Evolutionary conservation across 345 rosid genomes (phyloP).

Genomic region (Aegle marmelos): DNA sequence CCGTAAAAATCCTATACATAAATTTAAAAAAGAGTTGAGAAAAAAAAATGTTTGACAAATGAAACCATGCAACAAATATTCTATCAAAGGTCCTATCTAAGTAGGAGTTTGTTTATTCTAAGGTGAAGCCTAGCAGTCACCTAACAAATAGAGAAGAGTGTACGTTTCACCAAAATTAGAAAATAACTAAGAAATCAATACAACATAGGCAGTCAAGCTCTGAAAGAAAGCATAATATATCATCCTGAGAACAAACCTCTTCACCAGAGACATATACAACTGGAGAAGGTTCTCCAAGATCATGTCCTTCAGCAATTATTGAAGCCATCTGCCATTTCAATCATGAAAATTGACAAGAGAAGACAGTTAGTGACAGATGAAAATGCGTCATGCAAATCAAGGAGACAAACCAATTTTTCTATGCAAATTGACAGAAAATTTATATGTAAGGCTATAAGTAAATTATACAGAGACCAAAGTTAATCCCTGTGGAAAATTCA

Average conservation of each 20-base stretch:
- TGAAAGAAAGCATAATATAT: constrained; percentile 3
- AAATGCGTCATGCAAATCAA: not conserved
- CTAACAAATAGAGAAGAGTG: not conserved
- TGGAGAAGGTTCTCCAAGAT: constrained; percentile 48
- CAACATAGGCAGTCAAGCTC: not conserved
- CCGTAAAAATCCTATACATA: not conserved
- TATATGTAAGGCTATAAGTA: not conserved
- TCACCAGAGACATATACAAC: constrained; percentile 93
- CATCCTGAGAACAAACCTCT: constrained; percentile 51
- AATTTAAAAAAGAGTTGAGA: not conserved
- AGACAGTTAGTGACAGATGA: constrained; percentile 7
- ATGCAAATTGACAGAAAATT: not conserved
- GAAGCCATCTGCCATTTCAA: constrained; percentile 65
- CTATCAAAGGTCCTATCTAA: not conserved
- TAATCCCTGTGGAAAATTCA: not conserved
- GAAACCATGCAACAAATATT: not conserved
- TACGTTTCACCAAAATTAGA: not conserved
- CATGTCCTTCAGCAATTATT: constrained; percentile 58
- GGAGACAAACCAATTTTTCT: not conserved
- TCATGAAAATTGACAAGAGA: constrained; percentile 20
- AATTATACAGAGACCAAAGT: not conserved
- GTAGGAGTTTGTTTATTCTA: not conserved
- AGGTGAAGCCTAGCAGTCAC: not conserved
- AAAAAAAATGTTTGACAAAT: not conserved
- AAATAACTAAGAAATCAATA: not conserved